phyloP scores from a whole-genome alignment of 306 rosid species.

The Benincasa hispida region DNA sequence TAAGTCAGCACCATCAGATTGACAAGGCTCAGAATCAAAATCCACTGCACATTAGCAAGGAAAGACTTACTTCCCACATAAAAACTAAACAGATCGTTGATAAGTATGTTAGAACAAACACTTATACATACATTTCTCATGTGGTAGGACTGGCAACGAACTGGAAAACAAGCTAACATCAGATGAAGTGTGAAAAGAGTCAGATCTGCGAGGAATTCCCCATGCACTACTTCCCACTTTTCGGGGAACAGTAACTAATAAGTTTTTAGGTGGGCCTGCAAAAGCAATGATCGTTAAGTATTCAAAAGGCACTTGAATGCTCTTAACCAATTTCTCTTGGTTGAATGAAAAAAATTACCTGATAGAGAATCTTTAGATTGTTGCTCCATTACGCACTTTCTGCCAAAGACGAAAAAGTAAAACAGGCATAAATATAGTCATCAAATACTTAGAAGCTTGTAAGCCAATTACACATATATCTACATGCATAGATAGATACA shows the following conservation, averaged over 20 bases:
- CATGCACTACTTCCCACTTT: constrained; percentile 38
- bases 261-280: constrained; percentile 40
- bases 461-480: neutral
- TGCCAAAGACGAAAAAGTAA: constrained; percentile 1
- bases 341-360: constrained; percentile 18
- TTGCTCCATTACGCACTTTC: constrained; percentile 49
- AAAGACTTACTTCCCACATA: constrained; percentile 1
- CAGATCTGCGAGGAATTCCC: constrained; percentile 34
- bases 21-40: constrained; percentile 32
- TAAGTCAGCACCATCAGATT: constrained; percentile 37
- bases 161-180: constrained; percentile 75
- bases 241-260: constrained; percentile 21
- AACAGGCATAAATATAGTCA: neutral
- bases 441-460: neutral
- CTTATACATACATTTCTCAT: constrained; percentile 51
- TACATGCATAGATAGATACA: neutral
- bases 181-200: constrained; percentile 41
- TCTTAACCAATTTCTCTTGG: neutral
- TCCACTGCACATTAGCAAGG: constrained; percentile 44
- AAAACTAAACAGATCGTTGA: neutral
- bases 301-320: neutral
- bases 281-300: neutral
- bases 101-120: constrained; percentile 1
- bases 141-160: constrained; percentile 72
- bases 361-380: constrained; percentile 25